A percentile compares a stretch with the other conserved stretches of the same genome.
Evolutionary conservation across 306 rosid genomes (phyloP).

Genomic region (Rosa persica): DNA sequence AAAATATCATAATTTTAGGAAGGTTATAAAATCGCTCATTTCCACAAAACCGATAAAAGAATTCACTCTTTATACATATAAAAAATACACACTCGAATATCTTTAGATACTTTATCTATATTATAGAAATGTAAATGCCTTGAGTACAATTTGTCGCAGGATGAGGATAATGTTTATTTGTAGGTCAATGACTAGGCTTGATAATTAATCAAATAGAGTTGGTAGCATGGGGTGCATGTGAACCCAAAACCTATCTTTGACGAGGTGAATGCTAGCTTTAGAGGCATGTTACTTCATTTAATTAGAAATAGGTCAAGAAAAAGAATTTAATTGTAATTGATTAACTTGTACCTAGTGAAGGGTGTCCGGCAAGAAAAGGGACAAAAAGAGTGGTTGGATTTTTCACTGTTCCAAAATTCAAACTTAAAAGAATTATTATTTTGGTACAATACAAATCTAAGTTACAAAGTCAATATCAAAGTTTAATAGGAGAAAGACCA

Average conservation of each 20-base stretch:
- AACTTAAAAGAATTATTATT: not conserved
- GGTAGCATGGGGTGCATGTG: not conserved
- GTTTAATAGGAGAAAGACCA: not conserved
- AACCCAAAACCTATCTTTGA: not conserved
- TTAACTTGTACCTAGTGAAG: conserved; percentile 1
- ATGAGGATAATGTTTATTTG: not conserved
- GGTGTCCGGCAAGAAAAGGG: not conserved
- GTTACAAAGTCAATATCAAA: conserved; percentile 1
- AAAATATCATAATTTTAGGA: too few relatives aligned
- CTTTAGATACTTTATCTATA: not conserved
- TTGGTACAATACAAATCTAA: not conserved
- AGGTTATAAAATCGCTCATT: too few relatives aligned
- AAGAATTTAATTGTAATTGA: not conserved
- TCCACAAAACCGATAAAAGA: too few relatives aligned
- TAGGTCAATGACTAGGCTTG: not conserved
- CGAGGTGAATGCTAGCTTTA: not conserved
- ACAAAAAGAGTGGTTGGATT: not conserved
- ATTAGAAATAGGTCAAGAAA: not conserved
- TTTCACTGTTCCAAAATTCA: not conserved
- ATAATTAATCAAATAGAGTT: not conserved
- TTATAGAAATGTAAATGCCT: not conserved
- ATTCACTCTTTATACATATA: too few relatives aligned
- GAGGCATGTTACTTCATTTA: not conserved
- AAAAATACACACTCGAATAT: not conserved
- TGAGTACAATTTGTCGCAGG: not conserved